A percentile compares a stretch with the other conserved stretches of the same genome.
phyloP scores from a whole-genome alignment of 1,284 basidiomycete genomes.

The Peniophora sp. region DNA sequence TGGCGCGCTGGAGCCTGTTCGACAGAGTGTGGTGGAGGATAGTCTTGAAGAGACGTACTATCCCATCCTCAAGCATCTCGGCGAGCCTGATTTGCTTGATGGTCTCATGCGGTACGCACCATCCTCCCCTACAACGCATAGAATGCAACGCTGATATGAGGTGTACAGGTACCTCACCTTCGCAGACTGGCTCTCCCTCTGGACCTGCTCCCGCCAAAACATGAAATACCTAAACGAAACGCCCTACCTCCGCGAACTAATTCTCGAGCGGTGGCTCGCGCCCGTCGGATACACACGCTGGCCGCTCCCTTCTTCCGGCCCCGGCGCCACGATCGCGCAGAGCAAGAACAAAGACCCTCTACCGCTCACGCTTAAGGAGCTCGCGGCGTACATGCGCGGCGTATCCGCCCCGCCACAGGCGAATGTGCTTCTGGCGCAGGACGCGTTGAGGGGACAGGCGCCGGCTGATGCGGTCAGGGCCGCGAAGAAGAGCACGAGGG shows the following conservation, averaged over 20 bases:
- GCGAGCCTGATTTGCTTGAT: slow-evolving; percentile 39
- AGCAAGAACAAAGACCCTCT: slow-evolving; percentile 37
- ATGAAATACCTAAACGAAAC: slow-evolving; percentile 38
- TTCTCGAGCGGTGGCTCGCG: slow-evolving; percentile 57
- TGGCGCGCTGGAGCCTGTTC: slow-evolving; percentile 30
- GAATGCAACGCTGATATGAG: too few species aligned
- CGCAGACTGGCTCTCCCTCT: slow-evolving; percentile 58
- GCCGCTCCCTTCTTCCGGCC: not conserved
- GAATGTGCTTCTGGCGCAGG: slow-evolving; percentile 49
- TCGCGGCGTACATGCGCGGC: slow-evolving; percentile 69
- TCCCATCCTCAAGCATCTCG: slow-evolving; percentile 44
- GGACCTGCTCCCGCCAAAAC: slow-evolving; percentile 44
- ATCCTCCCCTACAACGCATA: too few species aligned
- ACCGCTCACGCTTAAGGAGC: slow-evolving; percentile 59
- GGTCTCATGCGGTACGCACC: slow-evolving; percentile 33
- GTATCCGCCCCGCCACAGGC: slow-evolving; percentile 67
- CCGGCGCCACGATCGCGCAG: slow-evolving; percentile 38
- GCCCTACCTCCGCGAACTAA: slow-evolving; percentile 47
- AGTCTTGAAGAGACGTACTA: slow-evolving; percentile 27
- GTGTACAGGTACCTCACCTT: slow-evolving; percentile 41
- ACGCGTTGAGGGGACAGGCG: slow-evolving; percentile 18
- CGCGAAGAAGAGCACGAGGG: slow-evolving; percentile 51
- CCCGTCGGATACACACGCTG: slow-evolving; percentile 66
- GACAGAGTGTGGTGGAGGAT: slow-evolving; percentile 17
- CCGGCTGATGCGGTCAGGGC: slow-evolving; percentile 34